Evolutionary conservation across 768 basidiomycete genomes (phyloP), one percentile per base, ranked within the genome.

Genomic region (Tulasnella sp.): DNA sequence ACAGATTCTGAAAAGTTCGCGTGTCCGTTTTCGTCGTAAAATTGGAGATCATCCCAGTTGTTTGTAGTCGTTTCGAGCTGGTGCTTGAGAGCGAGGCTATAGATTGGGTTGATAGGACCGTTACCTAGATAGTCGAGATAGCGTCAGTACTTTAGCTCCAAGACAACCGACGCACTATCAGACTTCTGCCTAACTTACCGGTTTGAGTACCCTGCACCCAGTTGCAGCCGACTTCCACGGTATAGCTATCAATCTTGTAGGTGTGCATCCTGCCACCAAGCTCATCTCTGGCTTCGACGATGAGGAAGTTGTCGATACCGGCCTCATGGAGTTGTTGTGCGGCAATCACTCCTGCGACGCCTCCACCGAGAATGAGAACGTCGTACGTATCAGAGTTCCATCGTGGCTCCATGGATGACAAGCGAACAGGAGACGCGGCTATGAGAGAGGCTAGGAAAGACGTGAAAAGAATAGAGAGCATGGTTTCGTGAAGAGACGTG

Each of bases 311-410:
- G n/a, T 83, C 74, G 74, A 89, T 82, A 5, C 86, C 86, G 29
- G 82, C 79, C 63, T 83, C 78, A 62, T 87, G 82, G 80, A 0
- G 87, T 85, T 35, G 85, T 84, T 14, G 22, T 11, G 89, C 89
- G 11, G 88, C 88, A 40, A 87, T 87, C 22, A 89, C 80, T 11
- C 89, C 89, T 5, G 89, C 80, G 44, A 89, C 84, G 9, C 89
- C 89, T 37, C 87, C 88, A 5, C 89, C 89, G 32, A 89, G 82
- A 67, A 90, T 86, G 44, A 90, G 83, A 16, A 88, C 84, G 29
- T 64, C 40, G 69, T 67, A 68, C 14, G 39, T n/a, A n/a, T 41
- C 64, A 17, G 35, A 36, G 52, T 19, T 59, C 52, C 52, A 32
- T 59, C 52, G 52, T 17, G 64, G 64, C 0, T 26, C 22, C n/a